Base-by-base conservation (phyloP, 2,329 filamentous ascomycete genomes). In the Xylariaceae sp. region DNA sequence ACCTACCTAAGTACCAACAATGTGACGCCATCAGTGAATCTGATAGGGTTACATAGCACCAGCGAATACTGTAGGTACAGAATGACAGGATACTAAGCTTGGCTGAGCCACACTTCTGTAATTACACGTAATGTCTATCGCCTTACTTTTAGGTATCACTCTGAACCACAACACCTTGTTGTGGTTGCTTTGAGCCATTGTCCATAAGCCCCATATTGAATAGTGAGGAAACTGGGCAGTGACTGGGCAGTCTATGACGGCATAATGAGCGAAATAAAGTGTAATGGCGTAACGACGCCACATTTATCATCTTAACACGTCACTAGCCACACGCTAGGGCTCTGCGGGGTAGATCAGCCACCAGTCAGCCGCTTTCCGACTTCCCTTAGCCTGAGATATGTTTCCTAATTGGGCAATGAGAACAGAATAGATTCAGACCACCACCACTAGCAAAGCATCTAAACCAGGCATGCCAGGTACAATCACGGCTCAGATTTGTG, bases 231-330 rank as follows among this genome's bases (percentile, higher is more conserved):
- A 39, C 33, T 49, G 8, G 43, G 51, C 18, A 63, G 50, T 66
- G 55, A 39, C 33, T 49, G 8, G 43, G 51, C 18, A 63, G 50
- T 66, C 64, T 62, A 67, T 65, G 64, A 66, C 64, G 51, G 36
- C 62, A 65, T 64, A 10, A 30, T 46, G 57, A 33, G 56, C n/a
- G 53, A 35, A 43, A 4, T 32, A 16, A 26, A 29, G 6, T 13
- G 20, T 32, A 24, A 48, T 55, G 39, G 54, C 44, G 35, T 51
- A 49, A 37, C 44, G 32, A 61, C 60, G 64, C 64, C 61, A 61
- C 61, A 61, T 6, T 24, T 50, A 26, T 11, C 39, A 24, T 29
- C 3, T 35, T 24, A 11, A 56, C 13, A 51, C 46, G 51, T 54
- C 51, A 51, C 51, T 27, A 58, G 54, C 54, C 54, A 57, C 54